A percentile compares a stretch with the other conserved stretches of the same genome.
phyloP scores from a whole-genome alignment of 2,329 filamentous ascomycete species.

The Passalora sequoiae region DNA sequence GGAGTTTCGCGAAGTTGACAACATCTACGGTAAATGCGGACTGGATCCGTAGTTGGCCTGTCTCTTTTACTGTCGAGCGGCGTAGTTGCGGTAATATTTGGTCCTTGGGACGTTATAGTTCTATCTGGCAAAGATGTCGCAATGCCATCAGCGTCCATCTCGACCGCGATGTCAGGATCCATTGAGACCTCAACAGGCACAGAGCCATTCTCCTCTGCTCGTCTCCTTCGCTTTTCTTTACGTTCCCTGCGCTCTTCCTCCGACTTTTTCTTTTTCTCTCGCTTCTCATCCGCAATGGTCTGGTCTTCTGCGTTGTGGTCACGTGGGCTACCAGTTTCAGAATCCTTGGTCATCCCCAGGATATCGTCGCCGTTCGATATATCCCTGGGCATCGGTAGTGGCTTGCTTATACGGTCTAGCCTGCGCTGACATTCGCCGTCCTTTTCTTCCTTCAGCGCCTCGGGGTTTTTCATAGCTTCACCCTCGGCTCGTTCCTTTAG shows the following conservation, averaged over 20 bases:
- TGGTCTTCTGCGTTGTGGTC: constrained; percentile 23
- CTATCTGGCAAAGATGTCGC: constrained; percentile 19
- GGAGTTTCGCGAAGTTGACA: constrained; percentile 91
- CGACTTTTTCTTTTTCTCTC: constrained; percentile 92
- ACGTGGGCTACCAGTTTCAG: constrained; percentile 15
- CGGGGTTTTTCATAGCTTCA: constrained; percentile 64
- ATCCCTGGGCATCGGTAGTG: constrained; percentile 15
- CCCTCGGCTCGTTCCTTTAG: constrained; percentile 66
- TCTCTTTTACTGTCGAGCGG: constrained; percentile 52
- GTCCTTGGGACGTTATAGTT: constrained; percentile 32
- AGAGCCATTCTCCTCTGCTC: constrained; percentile 81
- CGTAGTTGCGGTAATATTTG: constrained; percentile 24
- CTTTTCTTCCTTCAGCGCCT: constrained; percentile 51
- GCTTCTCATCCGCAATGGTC: constrained; percentile 57
- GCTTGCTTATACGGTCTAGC: constrained; percentile 33
- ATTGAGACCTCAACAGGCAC: constrained; percentile 77
- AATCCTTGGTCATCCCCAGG: background rate
- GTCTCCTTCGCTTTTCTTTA: constrained; percentile 79
- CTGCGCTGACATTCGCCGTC: constrained; percentile 45
- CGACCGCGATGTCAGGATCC: constrained; percentile 54
- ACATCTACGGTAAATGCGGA: constrained; percentile 87
- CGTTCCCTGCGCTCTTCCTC: constrained; percentile 89
- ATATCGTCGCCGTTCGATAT: constrained; percentile 6
- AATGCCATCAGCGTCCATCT: constrained; percentile 6
- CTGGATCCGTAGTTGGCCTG: constrained; percentile 80